Percentiles rank a stretch among this genome's conserved stretches.
Evolutionary conservation across 2,329 filamentous ascomycete genomes (phyloP).

Genomic region (Pseudocercospora fuligena): DNA sequence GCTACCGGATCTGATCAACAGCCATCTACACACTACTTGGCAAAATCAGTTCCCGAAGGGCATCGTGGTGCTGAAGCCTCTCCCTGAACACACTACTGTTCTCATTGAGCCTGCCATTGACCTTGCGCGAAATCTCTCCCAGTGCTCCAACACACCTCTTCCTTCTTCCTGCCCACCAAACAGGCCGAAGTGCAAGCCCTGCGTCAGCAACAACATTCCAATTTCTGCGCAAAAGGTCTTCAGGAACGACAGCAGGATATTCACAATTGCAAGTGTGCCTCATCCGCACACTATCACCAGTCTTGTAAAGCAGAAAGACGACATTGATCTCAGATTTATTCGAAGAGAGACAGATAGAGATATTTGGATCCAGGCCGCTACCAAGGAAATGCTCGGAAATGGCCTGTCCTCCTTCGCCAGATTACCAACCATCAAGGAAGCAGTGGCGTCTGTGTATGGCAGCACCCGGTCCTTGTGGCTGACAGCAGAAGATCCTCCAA

Average conservation of each 20-base stretch:
- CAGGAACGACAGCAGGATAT: constrained; percentile 72
- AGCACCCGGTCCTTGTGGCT: constrained; percentile 77
- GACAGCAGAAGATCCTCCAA: constrained; percentile 66
- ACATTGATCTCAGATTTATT: constrained; percentile 49
- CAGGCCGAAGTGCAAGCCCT: constrained; percentile 72
- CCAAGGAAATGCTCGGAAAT: constrained; percentile 68
- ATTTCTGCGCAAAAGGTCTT: constrained; percentile 71
- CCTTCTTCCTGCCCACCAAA: constrained; percentile 86
- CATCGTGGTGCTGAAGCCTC: constrained; percentile 80
- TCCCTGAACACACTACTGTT: constrained; percentile 73
- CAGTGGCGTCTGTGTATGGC: constrained; percentile 71
- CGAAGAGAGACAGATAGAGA: constrained; percentile 71
- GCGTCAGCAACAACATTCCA: constrained; percentile 67
- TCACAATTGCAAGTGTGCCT: constrained; percentile 84
- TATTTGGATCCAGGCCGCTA: constrained; percentile 74
- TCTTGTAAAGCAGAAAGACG: constrained; percentile 60
- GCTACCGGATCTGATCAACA: constrained; percentile 77
- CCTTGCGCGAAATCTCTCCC: constrained; percentile 74
- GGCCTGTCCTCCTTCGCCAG: constrained; percentile 68
- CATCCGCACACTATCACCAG: constrained; percentile 85
- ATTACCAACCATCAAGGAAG: constrained; percentile 77
- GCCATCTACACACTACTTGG: constrained; percentile 84
- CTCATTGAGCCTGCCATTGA: constrained; percentile 72
- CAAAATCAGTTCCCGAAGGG: constrained; percentile 78
- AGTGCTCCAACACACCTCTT: constrained; percentile 75